Evolutionary conservation across 2,329 filamentous ascomycete genomes (phyloP).

Genomic region (Fusarium nygamai): DNA sequence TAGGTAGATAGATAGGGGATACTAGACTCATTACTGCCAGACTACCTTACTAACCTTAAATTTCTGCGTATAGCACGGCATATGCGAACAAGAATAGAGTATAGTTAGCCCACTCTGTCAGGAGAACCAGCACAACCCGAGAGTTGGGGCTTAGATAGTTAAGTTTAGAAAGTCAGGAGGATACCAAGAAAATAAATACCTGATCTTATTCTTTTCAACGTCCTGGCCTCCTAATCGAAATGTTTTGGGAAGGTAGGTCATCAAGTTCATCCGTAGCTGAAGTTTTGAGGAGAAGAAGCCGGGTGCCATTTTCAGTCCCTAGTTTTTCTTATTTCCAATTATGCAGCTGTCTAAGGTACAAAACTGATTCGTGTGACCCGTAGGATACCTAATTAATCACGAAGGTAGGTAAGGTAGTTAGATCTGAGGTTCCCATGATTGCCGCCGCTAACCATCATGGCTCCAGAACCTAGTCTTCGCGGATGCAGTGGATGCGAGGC

Average conservation of each 20-base stretch:
- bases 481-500: neutral
- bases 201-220: too few relatives aligned
- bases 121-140: neutral
- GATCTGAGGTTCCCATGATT: neutral
- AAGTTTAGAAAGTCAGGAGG: too few relatives aligned
- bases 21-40: neutral
- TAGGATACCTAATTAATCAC: neutral
- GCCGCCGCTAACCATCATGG: neutral
- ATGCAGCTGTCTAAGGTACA: neutral
- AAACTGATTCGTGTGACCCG: neutral
- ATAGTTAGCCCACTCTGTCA: neutral
- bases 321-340: neutral
- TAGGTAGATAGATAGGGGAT: neutral
- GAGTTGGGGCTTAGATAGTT: neutral
- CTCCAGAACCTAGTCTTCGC: neutral
- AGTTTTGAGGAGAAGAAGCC: neutral
- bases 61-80: neutral
- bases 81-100: neutral
- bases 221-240: neutral
- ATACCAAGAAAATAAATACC: neutral
- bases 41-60: neutral
- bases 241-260: neutral
- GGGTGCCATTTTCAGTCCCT: neutral
- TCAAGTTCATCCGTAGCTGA: neutral
- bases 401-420: neutral